Evolutionary conservation across 2,329 filamentous ascomycete genomes (phyloP), one percentile per base, ranked within the genome.

Genomic region (Aphanocladium album): DNA sequence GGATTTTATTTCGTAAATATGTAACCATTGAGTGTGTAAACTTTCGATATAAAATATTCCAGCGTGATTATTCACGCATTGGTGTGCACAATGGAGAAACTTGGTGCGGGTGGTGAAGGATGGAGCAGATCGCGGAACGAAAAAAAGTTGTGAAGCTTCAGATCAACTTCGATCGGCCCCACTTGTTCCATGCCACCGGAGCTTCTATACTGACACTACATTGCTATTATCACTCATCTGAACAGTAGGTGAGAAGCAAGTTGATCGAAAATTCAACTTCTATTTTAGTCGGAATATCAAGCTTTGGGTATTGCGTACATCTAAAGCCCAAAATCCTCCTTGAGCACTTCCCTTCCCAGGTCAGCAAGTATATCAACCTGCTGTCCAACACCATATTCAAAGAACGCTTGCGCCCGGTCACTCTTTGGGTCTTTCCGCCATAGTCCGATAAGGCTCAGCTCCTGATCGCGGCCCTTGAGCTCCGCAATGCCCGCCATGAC

Each of bases 401-500:
- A 83, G 64, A 84, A 84, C 1, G 71, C 67, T n/a, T 67, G 71
- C 2, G 74, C 77, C 35, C 73, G 72, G 1, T 74, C 69, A 33
- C 71, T 71, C 3, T 72, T 69, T 0, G 76, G 80, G 35, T 80
- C 70, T 33, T 69, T 68, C 25, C 67, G 70, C 78, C 82, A 84
- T 5, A 71, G 68, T 33, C 71, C 67, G 41, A 85, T 75, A 33
- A 83, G 63, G 0, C 68, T 70, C 0, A 76, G 69, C 64, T 83
- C 77, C 46, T 72, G 72, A 2, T 79, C 75, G 2, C 82, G 74
- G 1, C 79, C 80, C 0, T 70, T 68, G 9, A 84, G 68, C 57
- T 72, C 73, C 64, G 76, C 74, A 19, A 86, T 75, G 19, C 84
- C 81, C 2, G 69, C 67, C 46, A 86, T 68, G 73, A 84, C 77